Base-by-base conservation (phyloP, 148 eudicot genomes). In the Bassia scoparia region DNA sequence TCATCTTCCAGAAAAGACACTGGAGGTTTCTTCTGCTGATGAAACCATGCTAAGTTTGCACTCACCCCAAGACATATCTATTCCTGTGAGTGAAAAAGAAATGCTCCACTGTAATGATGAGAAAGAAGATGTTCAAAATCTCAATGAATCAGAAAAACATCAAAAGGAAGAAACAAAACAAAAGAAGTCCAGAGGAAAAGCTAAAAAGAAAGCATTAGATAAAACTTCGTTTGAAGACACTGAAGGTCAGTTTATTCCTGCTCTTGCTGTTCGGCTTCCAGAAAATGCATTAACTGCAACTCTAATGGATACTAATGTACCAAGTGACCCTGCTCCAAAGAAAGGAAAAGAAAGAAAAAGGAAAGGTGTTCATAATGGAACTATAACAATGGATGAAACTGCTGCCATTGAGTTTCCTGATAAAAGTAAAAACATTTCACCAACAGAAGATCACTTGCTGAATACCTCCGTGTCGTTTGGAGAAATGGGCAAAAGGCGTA, bases 121-220 rank as follows among this genome's bases (percentile, higher is more conserved):
- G 2, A 48, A 48, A 48, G 16, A 48, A 48, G n/a, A n/a, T n/a
- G 16, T 48, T 48, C 52, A 48, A 5, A 48, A 48, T 48, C 10
- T 5, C 15, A 13, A 13, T 48, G n/a, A n/a, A n/a, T n/a, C n/a
- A 52, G 56, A 18, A 18, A 52, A 52, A 54, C 14, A 34, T 31
- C 76, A 59, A 9, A 81, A 61, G 64, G 74, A 63, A 21, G 70
- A 71, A 26, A 78, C 79, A 64, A 76, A 76, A 71, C 77, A 79
- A 35, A 76, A 77, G 74, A 86, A 74, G 74, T 79, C 78, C 41
- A 83, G 78, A 85, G 88, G 90, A 74, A 83, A 84, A 67, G 82
- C 82, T 31, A 81, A 70, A 67, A 82, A 86, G 78, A 76, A 66
- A 33, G 37, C 79, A 67, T 38, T 54, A n/a, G 46, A 53, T 44